Base-by-base conservation (phyloP, 768 basidiomycete species). In the Chiua virens region DNA sequence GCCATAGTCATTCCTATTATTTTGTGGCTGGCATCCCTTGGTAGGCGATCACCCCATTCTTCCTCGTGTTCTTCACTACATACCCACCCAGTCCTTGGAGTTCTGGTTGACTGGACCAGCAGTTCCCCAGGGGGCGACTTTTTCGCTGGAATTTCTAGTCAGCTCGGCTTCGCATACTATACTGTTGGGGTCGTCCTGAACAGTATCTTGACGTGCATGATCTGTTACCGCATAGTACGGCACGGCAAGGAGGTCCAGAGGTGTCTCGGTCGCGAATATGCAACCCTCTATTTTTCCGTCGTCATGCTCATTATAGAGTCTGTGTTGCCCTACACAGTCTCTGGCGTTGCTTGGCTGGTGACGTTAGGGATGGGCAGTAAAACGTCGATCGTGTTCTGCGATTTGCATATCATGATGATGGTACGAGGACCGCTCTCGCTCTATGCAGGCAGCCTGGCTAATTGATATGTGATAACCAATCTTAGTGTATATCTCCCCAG, bases 401-500 rank as follows among this genome's bases (percentile, higher is more conserved):
- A 0, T 42, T 3, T 32, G 18, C 56, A 63, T 27, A 4, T 58
- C 14, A 4, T 58, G 42, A 49, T 61, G 51, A 67, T 62, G 59
- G 65, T 66, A 8, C 15, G 50, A 3, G 13, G 17, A 6, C 5
- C 15, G 15, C 17, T 3, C 11, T 39, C 9, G 35, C 15, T 9
- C 22, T 15, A 4, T 20, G 15, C 18, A 14, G 18, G 15, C 3
- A n/a, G n/a, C 20, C n/a, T 13, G 22, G 23, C 18, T 36, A 8
- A 21, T 7, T 22, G 42, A 22, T 38, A 34, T 2, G 2, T 17
- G 6, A 3, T 23, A 20, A 14, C 8, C n/a, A 7, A 3, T n/a
- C 6, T 5, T 35, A 67, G 65, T 65, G 58, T 35, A 63, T 67
- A 49, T 63, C 65, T 18, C 64, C 65, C 1, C 65, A 63, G 37